Base-by-base conservation (phyloP, 192 early-diverging fungal species). In the Dissophora globulifera region DNA sequence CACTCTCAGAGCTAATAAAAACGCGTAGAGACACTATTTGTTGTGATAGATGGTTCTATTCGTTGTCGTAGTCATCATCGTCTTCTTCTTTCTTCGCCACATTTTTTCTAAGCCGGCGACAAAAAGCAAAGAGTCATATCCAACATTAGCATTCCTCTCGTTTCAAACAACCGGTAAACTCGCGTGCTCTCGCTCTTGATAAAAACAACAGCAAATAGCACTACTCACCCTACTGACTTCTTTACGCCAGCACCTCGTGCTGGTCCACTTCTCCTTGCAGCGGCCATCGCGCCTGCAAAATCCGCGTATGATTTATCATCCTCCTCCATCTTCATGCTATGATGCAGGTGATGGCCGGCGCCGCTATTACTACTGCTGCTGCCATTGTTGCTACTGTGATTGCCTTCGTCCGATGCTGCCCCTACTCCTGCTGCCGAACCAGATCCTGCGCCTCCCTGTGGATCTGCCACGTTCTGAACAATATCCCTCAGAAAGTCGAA, bases 401-500 rank as follows among this genome's bases (percentile, higher is more conserved):
- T 50, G 30, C 20, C 22, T 17, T 69, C 41, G 19, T 59, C 50
- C 15, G 33, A 38, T 50, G 22, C 50, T 19, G 32, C 67, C 43
- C 20, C 50, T 58, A 48, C 55, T 58, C 10, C 55, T 46, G 12
- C 57, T 45, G 32, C 57, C 15, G 35, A 33, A 32, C 56, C 52
- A 40, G 8, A 40, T n/a, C n/a, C n/a, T 22, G 50, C 16, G 6
- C 43, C 32, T 42, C 69, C 81, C 43, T 75, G 68, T n/a, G 84
- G 86, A 60, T 97, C 95, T 4, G 91, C 90, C 9, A 98, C 85
- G 33, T 86, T 78, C 49, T 89, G 91, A 4, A 98, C 95, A 50
- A 93, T 83, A 58, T 95, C 94, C 64, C 89, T 90, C 48, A 98
- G 78, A 81, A 98, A 98, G 78, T 98, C 97, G 75, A 97, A 98